Percentiles rank a stretch among this genome's conserved stretches.
Conservation (phyloP, 768 basidiomycete species). For the Rhizopogon salebrosus region DNA sequence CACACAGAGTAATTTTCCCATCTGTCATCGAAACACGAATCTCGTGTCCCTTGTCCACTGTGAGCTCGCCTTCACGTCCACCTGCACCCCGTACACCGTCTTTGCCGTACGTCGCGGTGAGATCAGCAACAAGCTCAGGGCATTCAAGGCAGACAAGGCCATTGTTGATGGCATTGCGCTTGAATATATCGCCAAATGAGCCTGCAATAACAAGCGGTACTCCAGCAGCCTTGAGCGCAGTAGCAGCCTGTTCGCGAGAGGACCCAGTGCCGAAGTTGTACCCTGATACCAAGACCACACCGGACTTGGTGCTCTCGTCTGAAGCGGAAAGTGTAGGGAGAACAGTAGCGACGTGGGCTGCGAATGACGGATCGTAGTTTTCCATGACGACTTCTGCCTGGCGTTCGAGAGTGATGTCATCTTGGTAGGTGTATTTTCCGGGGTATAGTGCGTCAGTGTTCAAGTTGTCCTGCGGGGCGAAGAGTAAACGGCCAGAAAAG, state of each 20-base stretch:
- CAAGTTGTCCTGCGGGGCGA: constrained; percentile 93
- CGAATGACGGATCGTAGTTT: constrained; percentile 93
- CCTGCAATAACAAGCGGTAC: constrained; percentile 93
- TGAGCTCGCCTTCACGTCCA: constrained; percentile 76
- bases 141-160: constrained; percentile 93
- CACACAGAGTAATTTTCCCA: constrained; percentile 59
- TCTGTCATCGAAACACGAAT: constrained; percentile 64
- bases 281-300: constrained; percentile 82
- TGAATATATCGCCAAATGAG: constrained; percentile 99
- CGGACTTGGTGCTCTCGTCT: constrained; percentile 37
- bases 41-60: constrained; percentile 66
- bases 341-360: constrained; percentile 57
- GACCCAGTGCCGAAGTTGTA: constrained; percentile 99
- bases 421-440: constrained; percentile 98
- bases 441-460: constrained; percentile 99
- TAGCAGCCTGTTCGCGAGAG: constrained; percentile 97
- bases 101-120: constrained; percentile 71
- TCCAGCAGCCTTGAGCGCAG: constrained; percentile 91
- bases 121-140: constrained; percentile 81
- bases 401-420: constrained; percentile 91
- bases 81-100: constrained; percentile 75
- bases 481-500: constrained; percentile 85
- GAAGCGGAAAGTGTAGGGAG: constrained; percentile 9
- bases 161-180: constrained; percentile 98
- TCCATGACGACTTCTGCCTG: constrained; percentile 99